phyloP scores from a whole-genome alignment of 768 basidiomycete genomes.

The Suillus subaureus region DNA sequence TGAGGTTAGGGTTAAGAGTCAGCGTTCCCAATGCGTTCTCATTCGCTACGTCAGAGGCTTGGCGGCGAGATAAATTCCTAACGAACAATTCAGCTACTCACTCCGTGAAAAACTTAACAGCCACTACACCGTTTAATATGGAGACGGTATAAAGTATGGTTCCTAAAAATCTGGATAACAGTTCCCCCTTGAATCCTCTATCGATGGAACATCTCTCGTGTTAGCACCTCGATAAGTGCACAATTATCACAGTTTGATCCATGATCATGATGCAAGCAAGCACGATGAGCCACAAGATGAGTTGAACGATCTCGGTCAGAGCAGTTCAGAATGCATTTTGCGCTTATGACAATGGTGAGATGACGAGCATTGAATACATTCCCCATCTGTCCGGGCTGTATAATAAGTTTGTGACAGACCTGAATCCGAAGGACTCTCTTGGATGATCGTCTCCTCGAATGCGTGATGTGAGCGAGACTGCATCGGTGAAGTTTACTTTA shows the following conservation, averaged over 20 bases:
- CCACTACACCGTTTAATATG: slow-evolving; percentile 1
- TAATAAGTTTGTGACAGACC: background rate
- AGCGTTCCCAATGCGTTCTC: background rate
- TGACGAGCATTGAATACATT: background rate
- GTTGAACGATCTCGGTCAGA: background rate
- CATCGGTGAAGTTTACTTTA: background rate
- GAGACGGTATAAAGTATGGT: background rate
- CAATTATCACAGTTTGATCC: background rate
- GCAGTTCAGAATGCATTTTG: background rate
- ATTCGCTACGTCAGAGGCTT: too few relatives aligned
- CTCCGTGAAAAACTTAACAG: background rate
- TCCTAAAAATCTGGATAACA: background rate
- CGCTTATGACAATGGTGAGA: background rate
- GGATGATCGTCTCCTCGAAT: background rate
- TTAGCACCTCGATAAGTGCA: background rate
- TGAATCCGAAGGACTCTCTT: background rate
- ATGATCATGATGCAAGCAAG: background rate
- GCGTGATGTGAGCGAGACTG: background rate
- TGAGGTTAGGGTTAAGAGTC: slow-evolving; percentile 6
- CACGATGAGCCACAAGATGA: background rate
- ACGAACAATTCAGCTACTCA: background rate
- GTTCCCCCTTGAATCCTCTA: background rate
- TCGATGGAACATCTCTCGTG: background rate
- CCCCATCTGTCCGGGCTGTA: background rate
- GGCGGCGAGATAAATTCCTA: background rate